phyloP scores from a whole-genome alignment of 495 filamentous ascomycete species.

The Sordaria brevicollis region DNA sequence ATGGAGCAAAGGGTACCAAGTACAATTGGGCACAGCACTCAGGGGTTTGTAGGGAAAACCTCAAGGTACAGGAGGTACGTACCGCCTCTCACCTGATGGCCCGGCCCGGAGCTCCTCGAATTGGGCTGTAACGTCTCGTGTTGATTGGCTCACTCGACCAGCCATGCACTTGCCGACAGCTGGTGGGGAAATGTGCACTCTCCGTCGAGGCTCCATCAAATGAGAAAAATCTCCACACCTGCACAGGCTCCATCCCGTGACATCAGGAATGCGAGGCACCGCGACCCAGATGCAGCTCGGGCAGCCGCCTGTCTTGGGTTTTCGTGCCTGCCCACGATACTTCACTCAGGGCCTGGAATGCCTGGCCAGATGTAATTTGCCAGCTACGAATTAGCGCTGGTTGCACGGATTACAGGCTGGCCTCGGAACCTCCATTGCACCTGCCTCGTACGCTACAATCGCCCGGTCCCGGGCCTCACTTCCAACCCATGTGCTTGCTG shows the following conservation, averaged over 20 bases:
- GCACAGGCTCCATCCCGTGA: constrained; percentile 17
- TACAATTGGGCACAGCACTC: neutral
- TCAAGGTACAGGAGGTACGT: neutral
- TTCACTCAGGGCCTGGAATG: neutral
- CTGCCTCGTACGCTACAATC: neutral
- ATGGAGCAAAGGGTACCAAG: neutral
- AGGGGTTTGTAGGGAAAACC: neutral
- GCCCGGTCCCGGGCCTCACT: neutral
- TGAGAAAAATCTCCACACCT: constrained; percentile 8
- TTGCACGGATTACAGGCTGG: neutral
- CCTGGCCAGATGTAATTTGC: neutral
- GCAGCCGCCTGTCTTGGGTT: neutral
- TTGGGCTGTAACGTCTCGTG: neutral
- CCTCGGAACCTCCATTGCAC: neutral
- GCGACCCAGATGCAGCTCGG: constrained; percentile 3
- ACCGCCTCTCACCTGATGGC: neutral
- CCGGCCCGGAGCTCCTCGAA: neutral
- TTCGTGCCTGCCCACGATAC: neutral
- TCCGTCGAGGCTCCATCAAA: neutral
- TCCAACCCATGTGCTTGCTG: neutral
- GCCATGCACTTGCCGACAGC: constrained; percentile 14
- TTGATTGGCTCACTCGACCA: neutral
- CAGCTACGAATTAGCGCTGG: neutral
- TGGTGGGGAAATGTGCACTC: neutral
- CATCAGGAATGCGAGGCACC: constrained; percentile 14